Evolutionary conservation across 225 moss, liverwort and hornwort genomes (phyloP).

Genomic region (Marchantia polymorpha): DNA sequence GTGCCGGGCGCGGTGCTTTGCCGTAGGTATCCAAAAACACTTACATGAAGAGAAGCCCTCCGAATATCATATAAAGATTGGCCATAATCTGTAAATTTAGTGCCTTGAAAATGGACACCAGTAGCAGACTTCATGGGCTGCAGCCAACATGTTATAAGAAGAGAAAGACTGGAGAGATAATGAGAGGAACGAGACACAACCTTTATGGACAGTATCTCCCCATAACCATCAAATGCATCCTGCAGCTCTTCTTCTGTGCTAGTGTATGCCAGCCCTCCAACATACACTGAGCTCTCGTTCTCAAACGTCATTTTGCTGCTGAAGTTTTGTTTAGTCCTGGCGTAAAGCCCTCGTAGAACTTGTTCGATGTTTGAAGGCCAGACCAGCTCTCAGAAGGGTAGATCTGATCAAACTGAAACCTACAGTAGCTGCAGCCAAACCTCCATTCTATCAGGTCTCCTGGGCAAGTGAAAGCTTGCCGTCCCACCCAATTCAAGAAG

Average conservation of each 20-base stretch:
- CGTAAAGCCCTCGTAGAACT: neutral
- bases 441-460: no score
- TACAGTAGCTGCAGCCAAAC: neutral
- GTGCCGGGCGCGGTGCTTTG: neutral
- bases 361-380: neutral
- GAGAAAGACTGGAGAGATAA: slow-evolving; percentile 5
- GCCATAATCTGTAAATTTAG: slow-evolving; percentile 24
- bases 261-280: slow-evolving; percentile 53
- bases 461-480: neutral
- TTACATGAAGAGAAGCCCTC: slow-evolving; percentile 15
- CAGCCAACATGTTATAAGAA: neutral
- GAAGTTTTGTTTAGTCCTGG: neutral
- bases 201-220: slow-evolving; percentile 55
- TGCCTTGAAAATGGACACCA: slow-evolving; percentile 23
- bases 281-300: slow-evolving; percentile 54
- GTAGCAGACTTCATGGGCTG: slow-evolving; percentile 18
- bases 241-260: slow-evolving; percentile 53
- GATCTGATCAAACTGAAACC: neutral
- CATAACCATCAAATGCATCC: slow-evolving; percentile 46
- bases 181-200: slow-evolving; percentile 29
- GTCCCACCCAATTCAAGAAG: no score
- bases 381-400: neutral
- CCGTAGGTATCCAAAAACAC: neutral
- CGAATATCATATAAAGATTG: neutral
- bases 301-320: slow-evolving; percentile 41